A percentile compares a stretch with the other conserved stretches of the same genome.
phyloP scores from a whole-genome alignment of 768 basidiomycete species.

The Pulveroboletus ravenelii region DNA sequence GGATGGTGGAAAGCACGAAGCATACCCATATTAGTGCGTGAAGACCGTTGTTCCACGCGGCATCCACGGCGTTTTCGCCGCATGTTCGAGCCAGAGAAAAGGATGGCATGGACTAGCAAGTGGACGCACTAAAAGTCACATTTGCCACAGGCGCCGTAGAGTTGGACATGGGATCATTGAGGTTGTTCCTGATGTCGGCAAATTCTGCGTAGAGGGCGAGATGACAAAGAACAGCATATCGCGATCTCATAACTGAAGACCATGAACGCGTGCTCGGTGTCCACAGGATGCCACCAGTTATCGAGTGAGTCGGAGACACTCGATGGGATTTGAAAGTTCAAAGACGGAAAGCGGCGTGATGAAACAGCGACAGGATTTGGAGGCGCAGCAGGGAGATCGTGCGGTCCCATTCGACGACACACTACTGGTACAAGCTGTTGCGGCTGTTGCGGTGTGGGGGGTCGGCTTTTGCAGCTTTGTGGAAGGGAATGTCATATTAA shows the following conservation, averaged over 20 bases:
- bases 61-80: conserved; percentile 58
- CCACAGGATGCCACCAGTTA: conserved; percentile 53
- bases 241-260: too few species aligned
- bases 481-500: too few species aligned
- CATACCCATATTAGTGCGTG: conserved; percentile 72
- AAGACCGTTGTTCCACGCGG: conserved; percentile 63
- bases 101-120: neutral
- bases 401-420: too few species aligned
- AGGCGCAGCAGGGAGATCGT: neutral
- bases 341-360: conserved; percentile 35
- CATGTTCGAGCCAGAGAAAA: conserved; percentile 15
- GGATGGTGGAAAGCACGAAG: neutral
- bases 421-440: too few species aligned
- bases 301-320: conserved; percentile 39
- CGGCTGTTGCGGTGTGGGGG: too few species aligned
- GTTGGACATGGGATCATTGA: conserved; percentile 59
- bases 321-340: conserved; percentile 53
- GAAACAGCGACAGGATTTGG: neutral
- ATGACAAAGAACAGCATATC: conserved; percentile 42
- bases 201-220: conserved; percentile 47
- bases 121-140: conserved; percentile 35
- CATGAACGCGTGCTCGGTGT: too few species aligned
- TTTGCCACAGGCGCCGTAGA: conserved; percentile 40
- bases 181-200: conserved; percentile 51
- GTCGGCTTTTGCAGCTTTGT: too few species aligned